Evolutionary conservation across 345 rosid genomes (phyloP), one percentile per base, ranked within the genome.

Genomic region (Eucalyptus shirleyi): DNA sequence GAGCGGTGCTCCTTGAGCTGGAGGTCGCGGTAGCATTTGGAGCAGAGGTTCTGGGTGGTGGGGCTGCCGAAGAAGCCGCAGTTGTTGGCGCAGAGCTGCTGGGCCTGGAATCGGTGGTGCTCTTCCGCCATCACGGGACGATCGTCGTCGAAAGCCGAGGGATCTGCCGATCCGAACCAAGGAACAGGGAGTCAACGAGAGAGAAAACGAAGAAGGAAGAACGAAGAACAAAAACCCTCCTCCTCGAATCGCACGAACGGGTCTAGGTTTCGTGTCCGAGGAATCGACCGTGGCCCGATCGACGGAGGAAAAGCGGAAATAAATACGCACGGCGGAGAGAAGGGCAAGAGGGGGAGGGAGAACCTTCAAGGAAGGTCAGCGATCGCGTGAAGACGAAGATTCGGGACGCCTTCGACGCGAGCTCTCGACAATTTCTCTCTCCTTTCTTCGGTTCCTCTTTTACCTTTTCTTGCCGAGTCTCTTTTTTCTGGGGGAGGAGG

Each of bases 31-130:
- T 93, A 94, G 87, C 99, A 97, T 91, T 95, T 96, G 5, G 99
- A 96, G 87, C 99, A 97, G 24, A 97, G 94, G 80, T 96, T 93
- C 89, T 93, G 96, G 2, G 96, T 96, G 7, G 99, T 93, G 65
- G 97, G 95, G 89, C 94, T 88, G 12, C 99, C 99, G 80, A 96
- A 97, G 91, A 97, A 97, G 5, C 98, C 98, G 88, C 99, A 97
- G 91, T 96, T 95, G 96, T 96, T 97, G 9, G 88, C 97, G 91
- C 99, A 96, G 80, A 94, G 91, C 55, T 90, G 89, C 50, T 89
- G 98, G 13, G 96, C 95, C 89, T 94, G 98, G 67, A 94, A 91
- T 89, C 98, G 92, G 91, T 95, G 92, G 91, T 95, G 98, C 87
- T 97, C 98, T 89, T 97, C 98, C 89, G 98, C 97, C 99, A 97